phyloP scores from a whole-genome alignment of 2,329 filamentous ascomycete genomes.

The Verticillium zaregamsianum region DNA sequence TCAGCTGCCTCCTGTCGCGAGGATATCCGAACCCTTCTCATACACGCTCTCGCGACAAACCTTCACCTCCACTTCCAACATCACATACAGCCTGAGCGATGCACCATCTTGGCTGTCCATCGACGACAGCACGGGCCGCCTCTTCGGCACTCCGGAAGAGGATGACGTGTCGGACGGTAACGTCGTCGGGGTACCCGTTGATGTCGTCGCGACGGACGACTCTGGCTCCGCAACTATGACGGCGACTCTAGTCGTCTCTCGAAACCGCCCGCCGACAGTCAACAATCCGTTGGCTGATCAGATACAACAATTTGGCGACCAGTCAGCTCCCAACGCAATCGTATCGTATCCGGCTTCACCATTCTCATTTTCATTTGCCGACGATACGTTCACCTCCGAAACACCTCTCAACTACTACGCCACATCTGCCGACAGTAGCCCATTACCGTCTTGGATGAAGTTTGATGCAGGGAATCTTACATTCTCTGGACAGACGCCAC shows the following conservation, averaged over 20 bases:
- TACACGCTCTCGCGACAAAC: conserved; percentile 72
- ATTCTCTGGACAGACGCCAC: conserved; percentile 69
- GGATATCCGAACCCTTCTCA: conserved; percentile 61
- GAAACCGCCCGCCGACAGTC: conserved; percentile 48
- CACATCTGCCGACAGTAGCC: conserved; percentile 71
- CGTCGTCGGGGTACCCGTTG: conserved; percentile 57
- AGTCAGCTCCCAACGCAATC: conserved; percentile 57
- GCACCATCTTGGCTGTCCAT: conserved; percentile 73
- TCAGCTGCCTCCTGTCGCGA: conserved; percentile 76
- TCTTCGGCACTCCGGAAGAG: conserved; percentile 66
- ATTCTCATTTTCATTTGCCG: conserved; percentile 51
- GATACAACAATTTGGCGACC: conserved; percentile 52
- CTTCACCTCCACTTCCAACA: conserved; percentile 57
- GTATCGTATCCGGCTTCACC: conserved; percentile 47
- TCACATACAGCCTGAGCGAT: conserved; percentile 63
- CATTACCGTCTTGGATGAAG: conserved; percentile 78
- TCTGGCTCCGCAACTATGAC: conserved; percentile 60
- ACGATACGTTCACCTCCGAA: conserved; percentile 58
- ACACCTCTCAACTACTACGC: conserved; percentile 68
- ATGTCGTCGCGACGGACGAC: conserved; percentile 65
- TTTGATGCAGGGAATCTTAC: conserved; percentile 62
- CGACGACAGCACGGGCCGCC: conserved; percentile 57
- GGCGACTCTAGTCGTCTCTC: conserved; percentile 68
- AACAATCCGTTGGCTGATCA: conserved; percentile 54
- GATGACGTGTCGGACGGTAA: conserved; percentile 42